Evolutionary conservation across 1,284 basidiomycete species (phyloP).

Genomic region (Waitea zeae): DNA sequence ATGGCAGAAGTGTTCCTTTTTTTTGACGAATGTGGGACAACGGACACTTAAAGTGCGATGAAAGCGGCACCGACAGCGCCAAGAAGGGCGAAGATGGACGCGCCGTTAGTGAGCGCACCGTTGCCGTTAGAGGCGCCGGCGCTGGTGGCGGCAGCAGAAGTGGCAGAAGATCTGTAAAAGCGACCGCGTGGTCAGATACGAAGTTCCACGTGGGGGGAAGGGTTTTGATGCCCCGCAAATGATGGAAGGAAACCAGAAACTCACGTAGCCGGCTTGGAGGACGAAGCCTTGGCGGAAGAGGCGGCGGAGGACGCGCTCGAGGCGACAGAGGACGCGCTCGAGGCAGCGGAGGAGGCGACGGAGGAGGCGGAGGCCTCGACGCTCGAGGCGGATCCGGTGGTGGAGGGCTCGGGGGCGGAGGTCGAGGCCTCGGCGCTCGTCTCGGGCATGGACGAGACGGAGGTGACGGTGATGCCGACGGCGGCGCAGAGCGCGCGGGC

Average conservation of each 20-base stretch:
- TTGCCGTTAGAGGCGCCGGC: no score
- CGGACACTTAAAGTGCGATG: conserved; percentile 5
- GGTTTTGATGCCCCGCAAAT: neutral
- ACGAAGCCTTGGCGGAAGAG: neutral
- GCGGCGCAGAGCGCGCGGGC: conserved; percentile 26
- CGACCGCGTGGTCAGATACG: neutral
- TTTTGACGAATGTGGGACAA: no score
- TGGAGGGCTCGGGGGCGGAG: conserved; percentile 6
- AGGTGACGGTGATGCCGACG: conserved; percentile 31
- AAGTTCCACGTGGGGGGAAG: no score
- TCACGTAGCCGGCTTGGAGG: neutral
- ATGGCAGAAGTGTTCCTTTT: no score
- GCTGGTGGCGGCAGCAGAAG: conserved; percentile 4
- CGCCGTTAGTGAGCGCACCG: conserved; percentile 5
- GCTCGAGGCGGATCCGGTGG: conserved; percentile 3
- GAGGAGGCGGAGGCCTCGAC: conserved; percentile 6
- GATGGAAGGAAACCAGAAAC: neutral
- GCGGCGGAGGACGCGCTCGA: conserved; percentile 1
- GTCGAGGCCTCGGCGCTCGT: no score
- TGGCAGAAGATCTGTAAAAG: neutral
- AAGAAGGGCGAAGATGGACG: conserved; percentile 8
- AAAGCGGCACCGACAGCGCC: conserved; percentile 10
- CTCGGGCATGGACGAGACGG: conserved; percentile 7
- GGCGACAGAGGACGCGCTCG: neutral
- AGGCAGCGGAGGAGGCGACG: conserved; percentile 5